phyloP scores from a whole-genome alignment of 208 protist genomes.

The Leishmania aethiopica region DNA sequence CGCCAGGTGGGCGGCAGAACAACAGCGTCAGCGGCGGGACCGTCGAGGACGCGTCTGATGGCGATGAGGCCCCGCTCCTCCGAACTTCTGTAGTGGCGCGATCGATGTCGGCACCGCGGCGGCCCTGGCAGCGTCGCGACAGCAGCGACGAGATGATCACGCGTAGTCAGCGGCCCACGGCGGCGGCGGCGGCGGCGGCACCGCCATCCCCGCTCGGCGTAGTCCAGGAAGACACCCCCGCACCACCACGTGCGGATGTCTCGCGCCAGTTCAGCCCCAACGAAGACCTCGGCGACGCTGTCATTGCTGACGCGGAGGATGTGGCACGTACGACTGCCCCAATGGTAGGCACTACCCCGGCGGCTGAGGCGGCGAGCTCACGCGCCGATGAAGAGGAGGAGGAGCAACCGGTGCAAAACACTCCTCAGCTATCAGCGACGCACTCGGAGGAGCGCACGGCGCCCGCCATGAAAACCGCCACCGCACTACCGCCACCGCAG shows the following conservation, averaged over 20 bases:
- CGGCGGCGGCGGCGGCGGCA: background rate
- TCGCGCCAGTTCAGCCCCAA: background rate
- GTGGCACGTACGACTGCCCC: background rate
- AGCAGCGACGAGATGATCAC: background rate
- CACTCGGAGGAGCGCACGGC: background rate
- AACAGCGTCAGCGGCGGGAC: background rate
- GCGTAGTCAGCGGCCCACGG: background rate
- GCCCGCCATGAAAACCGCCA: background rate
- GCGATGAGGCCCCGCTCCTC: background rate
- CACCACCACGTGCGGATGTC: background rate
- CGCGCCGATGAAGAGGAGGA: background rate
- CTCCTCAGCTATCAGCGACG: background rate
- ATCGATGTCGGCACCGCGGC: background rate
- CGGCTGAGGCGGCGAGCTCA: background rate
- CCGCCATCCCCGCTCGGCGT: background rate
- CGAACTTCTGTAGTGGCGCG: background rate
- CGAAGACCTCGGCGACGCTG: background rate
- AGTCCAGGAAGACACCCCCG: background rate
- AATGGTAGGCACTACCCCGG: background rate
- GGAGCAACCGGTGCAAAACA: too few species aligned
- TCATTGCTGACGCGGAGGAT: conserved; percentile 1
- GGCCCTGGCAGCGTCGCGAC: background rate
- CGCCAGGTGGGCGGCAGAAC: background rate
- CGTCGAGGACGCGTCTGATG: background rate
- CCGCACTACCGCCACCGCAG: background rate